phyloP scores from a whole-genome alignment of 2,329 filamentous ascomycete species.

The Tolypocladium ophioglossoides region DNA sequence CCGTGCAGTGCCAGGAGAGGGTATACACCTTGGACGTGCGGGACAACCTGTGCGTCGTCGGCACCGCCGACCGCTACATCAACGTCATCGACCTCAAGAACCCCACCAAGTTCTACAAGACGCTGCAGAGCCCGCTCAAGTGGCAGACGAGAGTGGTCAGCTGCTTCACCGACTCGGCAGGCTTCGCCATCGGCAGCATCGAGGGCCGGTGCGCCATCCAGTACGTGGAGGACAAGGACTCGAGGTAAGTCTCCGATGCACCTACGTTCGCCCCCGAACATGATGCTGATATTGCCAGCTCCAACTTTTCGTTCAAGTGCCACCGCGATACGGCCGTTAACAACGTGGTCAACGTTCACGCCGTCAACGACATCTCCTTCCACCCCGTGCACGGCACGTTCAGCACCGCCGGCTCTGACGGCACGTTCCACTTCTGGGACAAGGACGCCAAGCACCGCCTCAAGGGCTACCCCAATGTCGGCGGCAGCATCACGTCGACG shows the following conservation, averaged over 20 bases:
- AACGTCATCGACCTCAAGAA: constrained; percentile 87
- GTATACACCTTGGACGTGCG: constrained; percentile 89
- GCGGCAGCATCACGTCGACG: constrained; percentile 80
- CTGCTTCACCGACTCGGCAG: constrained; percentile 85
- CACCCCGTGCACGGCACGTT: constrained; percentile 97
- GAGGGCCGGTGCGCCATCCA: constrained; percentile 97
- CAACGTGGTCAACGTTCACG: constrained; percentile 80
- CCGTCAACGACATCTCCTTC: constrained; percentile 96
- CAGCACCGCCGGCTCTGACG: constrained; percentile 88
- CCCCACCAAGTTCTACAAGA: constrained; percentile 90
- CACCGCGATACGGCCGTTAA: constrained; percentile 72
- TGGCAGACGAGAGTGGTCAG: constrained; percentile 95
- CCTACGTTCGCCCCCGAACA: not conserved
- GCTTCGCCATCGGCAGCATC: constrained; percentile 92
- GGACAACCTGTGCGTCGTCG: constrained; percentile 80
- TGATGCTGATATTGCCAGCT: constrained; percentile 31
- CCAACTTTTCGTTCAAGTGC: constrained; percentile 99
- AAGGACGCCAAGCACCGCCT: constrained; percentile 82
- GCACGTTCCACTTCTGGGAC: constrained; percentile 96
- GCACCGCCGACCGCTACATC: constrained; percentile 91
- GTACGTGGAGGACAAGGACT: constrained; percentile 94
- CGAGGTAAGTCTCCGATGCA: constrained; percentile 37
- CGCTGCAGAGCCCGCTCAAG: constrained; percentile 88
- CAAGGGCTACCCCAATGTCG: constrained; percentile 78
- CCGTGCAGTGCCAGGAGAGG: constrained; percentile 60